These are phyloP conservation scores for Viola odorata DNA, from an alignment of 345 rosid species.

Conservation along the genomic window DNA sequence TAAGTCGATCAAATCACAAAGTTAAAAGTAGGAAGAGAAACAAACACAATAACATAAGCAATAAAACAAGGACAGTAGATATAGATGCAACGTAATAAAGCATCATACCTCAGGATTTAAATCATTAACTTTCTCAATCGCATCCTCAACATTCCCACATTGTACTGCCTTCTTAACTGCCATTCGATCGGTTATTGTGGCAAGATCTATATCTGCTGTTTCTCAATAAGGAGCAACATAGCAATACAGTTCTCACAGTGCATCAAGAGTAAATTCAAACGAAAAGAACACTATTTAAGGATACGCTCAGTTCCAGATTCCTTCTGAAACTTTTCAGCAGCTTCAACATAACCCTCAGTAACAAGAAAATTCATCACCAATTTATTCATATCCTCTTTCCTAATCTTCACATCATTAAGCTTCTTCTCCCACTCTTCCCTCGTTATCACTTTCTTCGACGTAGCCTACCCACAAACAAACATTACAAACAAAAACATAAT, in stretches of 20 bases:
- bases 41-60: no score
- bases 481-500: background rate
- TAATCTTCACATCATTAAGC: constrained; percentile 72
- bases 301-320: constrained; percentile 98
- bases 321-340: constrained; percentile 77
- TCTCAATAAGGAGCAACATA: constrained; percentile 40
- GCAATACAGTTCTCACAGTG: background rate
- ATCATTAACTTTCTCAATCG: constrained; percentile 91
- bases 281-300: constrained; percentile 21
- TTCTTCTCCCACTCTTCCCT: constrained; percentile 94
- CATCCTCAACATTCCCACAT: constrained; percentile 93
- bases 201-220: constrained; percentile 93
- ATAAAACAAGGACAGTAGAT: no score
- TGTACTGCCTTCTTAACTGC: constrained; percentile 98
- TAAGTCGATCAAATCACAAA: no score
- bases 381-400: constrained; percentile 95
- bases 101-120: constrained; percentile 78
- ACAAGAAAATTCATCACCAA: constrained; percentile 98
- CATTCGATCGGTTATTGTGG: constrained; percentile 86
- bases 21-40: no score
- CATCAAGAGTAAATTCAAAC: constrained; percentile 3
- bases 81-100: no score
- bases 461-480: constrained; percentile 31
- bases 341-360: constrained; percentile 95
- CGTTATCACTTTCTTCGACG: constrained; percentile 63